Base-by-base conservation (phyloP, 23 red algal species). In the Gracilaria domingensis region DNA sequence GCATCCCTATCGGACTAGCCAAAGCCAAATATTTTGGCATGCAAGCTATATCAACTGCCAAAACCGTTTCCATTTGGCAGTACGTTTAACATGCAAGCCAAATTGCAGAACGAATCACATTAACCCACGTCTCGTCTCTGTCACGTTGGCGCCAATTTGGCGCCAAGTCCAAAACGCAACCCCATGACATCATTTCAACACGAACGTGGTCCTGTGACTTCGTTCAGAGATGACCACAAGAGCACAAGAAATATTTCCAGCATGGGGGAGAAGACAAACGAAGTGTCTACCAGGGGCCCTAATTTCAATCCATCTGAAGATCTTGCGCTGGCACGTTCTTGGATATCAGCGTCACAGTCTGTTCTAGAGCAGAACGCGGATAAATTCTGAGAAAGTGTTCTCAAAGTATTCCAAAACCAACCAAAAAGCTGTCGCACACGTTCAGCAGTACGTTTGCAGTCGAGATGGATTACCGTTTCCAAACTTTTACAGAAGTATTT, bases 241-340 rank as follows among this genome's bases (percentile, higher is more conserved):
- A n/a, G n/a, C n/a, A n/a, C n/a, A n/a, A n/a, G n/a, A n/a, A n/a
- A n/a, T n/a, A n/a, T n/a, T n/a, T n/a, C n/a, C n/a, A n/a, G n/a
- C n/a, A n/a, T n/a, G n/a, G n/a, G n/a, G n/a, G n/a, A n/a, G n/a
- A n/a, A n/a, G n/a, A n/a, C n/a, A n/a, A n/a, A n/a, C n/a, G n/a
- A n/a, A n/a, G n/a, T n/a, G n/a, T n/a, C n/a, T n/a, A n/a, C 28
- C 25, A 33, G 37, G 20, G 77, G 54, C 77, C 20, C 7, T 0
- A 81, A 81, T 24, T 83, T 83, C 55, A 83, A 9, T 26, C 56
- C 54, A 29, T 53, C 16, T 0, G 80, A 83, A 25, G 56, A 83
- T 39, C 80, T 83, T 24, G 37, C 57, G 9, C 56, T 83, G 4
- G 50, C 53, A 45, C 58, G 38, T 11, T 60, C 53, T 13, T 83